Evolutionary conservation across 2,329 filamentous ascomycete genomes (phyloP), one percentile per base, ranked within the genome.

Genomic region (Aspergillus sp.): DNA sequence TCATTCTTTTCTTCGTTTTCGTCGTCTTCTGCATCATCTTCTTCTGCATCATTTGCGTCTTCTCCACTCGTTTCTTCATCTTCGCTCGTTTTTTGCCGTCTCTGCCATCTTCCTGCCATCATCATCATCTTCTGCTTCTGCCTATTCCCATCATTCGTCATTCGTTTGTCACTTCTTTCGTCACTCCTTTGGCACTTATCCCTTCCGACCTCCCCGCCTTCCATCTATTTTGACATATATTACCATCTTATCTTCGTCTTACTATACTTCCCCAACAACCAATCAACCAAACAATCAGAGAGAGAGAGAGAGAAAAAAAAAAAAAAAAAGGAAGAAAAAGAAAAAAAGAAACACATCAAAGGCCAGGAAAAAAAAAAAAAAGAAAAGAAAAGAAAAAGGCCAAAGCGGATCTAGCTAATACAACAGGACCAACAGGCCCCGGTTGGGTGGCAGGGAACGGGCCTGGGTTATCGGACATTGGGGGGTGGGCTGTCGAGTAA

Each of bases 361-460:
- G 35, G 5, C 36, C 6, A 28, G 11, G 4, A 27, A 12, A 12
- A 6, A 13, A 29, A 27, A 8, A 37, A 26, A 27, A 26, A 10
- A 37, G 8, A n/a, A 34, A 13, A n/a, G 2, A 9, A 27, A 19
- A 10, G 6, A 27, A 34, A 2, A 4, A 19, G 19, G 19, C 19
- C 19, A 19, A 19, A 19, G 19, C 19, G 19, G 19, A 19, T 19
- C 19, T 19, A 19, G 19, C 19, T 19, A 19, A 19, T 19, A 19
- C 19, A 19, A 19, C 19, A 19, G 19, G 19, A 19, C 19, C 19
- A 19, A 12, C 36, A 37, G 36, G 36, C 27, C 37, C 7, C 27
- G 42, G 42, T 40, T 27, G 42, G 42, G 42, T 37, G 38, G 41
- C 39, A 41, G 45, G 45, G 45, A 27, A 41, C 27, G 41, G 45